These are phyloP conservation scores for Arabis alpina DNA, from an alignment of 345 rosid species.

Conservation along the genomic window DNA sequence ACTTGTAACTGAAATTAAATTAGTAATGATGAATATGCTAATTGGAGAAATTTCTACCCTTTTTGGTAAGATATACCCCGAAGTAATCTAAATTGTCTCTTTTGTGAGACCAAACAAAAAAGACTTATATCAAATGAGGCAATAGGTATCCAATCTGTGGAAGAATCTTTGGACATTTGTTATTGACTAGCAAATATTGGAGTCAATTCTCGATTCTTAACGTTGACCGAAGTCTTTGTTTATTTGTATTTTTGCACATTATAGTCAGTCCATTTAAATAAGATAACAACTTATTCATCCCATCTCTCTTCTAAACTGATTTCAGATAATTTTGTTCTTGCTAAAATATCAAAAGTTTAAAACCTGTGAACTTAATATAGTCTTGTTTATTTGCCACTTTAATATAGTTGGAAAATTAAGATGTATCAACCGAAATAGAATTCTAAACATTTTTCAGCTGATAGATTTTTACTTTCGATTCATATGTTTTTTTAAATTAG, in stretches of 20 bases:
- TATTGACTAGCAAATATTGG: slow-evolving; percentile 9
- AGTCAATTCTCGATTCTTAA: not conserved
- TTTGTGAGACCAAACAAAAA: no score
- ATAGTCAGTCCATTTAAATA: slow-evolving; percentile 1
- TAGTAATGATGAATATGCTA: no score
- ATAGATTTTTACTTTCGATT: no score
- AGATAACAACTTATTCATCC: not conserved
- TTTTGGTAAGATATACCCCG: no score
- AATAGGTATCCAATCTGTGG: slow-evolving; percentile 11
- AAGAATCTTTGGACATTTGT: slow-evolving; percentile 15
- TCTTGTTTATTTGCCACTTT: slow-evolving; percentile 16
- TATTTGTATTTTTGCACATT: not conserved
- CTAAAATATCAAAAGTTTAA: not conserved
- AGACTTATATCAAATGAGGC: no score
- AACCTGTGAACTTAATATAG: not conserved
- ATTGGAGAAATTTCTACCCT: no score
- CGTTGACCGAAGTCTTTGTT: not conserved
- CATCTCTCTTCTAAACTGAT: not conserved
- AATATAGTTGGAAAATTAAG: not conserved
- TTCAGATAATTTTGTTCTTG: not conserved
- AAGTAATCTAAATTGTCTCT: no score
- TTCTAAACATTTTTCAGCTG: no score
- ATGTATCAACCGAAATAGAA: no score
- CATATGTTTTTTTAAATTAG: no score
- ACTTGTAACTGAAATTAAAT: no score